Base-by-base conservation (phyloP, 2,329 filamentous ascomycete genomes). In the Malbranchea cinnamomea region DNA sequence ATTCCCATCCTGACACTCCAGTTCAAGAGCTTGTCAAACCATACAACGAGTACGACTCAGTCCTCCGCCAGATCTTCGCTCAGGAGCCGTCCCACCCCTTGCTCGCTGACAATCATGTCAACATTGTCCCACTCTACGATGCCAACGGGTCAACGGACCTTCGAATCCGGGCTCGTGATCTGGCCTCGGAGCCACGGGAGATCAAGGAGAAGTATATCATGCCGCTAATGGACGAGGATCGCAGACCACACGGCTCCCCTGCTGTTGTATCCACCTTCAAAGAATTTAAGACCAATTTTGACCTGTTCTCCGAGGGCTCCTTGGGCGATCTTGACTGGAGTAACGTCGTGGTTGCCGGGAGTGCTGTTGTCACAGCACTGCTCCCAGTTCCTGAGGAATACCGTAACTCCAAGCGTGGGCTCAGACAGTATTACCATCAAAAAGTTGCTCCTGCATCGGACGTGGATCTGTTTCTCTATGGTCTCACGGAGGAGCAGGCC, bases 401-500 rank as follows among this genome's bases (percentile, higher is more conserved):
- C 51, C 66, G 62, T 4, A 54, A 58, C 18, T 75, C 71, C 26
- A 80, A 80, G 58, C 64, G 68, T 31, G 14, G 8, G 50, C 18
- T 62, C 47, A 60, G 76, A 47, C 60, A 76, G 54, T 91, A 83
- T 50, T 92, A 87, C 41, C 83, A 91, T 45, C 72, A 85, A 45
- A 71, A 74, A 37, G 69, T 87, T 38, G 79, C 78, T 7, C 82
- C 82, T 0, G 81, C 82, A 1, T 87, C 80, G 3, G 83, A 92
- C 50, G 78, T 92, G 6, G 83, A 91, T 49, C 63, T 92, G 2
- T 92, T 92, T 48, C 56, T 92, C 17, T 87, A 89, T 44, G 82
- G 76, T 0, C 62, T 91, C 37, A 74, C 65, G 6, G 79, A 89
- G 43, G 71, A 83, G 27, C 61, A 85, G 47, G 82, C 79, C 1